phyloP scores from a whole-genome alignment of 129 eudicot genomes.

The Chrysanthemum seticuspe region DNA sequence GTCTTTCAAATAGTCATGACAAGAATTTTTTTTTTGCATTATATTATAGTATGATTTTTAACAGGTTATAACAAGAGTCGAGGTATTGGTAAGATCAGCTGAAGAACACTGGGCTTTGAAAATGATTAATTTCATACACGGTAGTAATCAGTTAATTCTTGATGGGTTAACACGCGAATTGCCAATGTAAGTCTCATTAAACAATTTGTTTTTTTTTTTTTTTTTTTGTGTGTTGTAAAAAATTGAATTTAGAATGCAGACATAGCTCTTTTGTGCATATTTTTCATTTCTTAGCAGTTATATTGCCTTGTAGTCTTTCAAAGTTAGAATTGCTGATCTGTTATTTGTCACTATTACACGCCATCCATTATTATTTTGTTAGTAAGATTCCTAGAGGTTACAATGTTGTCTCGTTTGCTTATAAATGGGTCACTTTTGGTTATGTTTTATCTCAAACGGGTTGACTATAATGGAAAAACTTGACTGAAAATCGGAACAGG shows the following conservation, averaged over 20 bases:
- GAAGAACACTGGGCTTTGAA: conserved; percentile 91
- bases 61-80: conserved; percentile 67
- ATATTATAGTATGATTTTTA: conserved; percentile 16
- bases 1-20: too few species aligned
- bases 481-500: too few species aligned
- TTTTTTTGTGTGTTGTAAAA: not conserved
- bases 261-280: not conserved
- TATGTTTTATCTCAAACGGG: too few species aligned
- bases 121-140: conserved; percentile 64
- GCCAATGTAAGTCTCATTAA: conserved; percentile 64
- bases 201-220: not conserved
- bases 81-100: conserved; percentile 45
- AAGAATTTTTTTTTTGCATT: not conserved
- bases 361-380: not conserved
- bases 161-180: conserved; percentile 89
- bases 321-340: not conserved
- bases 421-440: too few species aligned
- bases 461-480: too few species aligned
- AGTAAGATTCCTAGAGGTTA: not conserved
- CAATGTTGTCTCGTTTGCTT: too few species aligned
- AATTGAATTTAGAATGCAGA: not conserved
- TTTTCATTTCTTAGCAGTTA: not conserved
- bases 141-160: conserved; percentile 61
- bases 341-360: not conserved
- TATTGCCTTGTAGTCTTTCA: not conserved